These are phyloP conservation scores for Neurospora sp. DNA, from an alignment of 495 filamentous ascomycete species.

Conservation along the genomic window DNA sequence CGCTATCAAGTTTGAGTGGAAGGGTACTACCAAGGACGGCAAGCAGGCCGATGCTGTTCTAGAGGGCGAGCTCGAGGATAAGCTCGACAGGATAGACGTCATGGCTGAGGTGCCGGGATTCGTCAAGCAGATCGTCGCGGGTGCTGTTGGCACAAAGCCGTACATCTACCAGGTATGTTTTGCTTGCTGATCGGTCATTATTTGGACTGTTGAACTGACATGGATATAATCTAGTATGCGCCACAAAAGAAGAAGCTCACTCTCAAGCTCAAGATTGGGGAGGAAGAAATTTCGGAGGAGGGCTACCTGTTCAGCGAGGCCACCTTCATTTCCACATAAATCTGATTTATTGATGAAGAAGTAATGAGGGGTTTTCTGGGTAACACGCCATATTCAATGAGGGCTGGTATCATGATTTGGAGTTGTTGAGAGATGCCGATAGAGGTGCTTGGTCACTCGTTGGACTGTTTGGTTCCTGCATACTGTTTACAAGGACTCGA, in stretches of 20 bases:
- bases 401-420: neutral
- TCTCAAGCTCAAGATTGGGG: constrained; percentile 75
- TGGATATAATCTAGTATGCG: constrained; percentile 42
- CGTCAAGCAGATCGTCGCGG: constrained; percentile 83
- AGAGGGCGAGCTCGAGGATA: constrained; percentile 57
- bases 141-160: constrained; percentile 80
- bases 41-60: constrained; percentile 58
- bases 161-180: constrained; percentile 85
- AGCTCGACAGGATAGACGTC: constrained; percentile 80
- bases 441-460: constrained; percentile 1
- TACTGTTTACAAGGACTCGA: constrained; percentile 2
- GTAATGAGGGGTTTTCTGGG: constrained; percentile 1
- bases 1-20: constrained; percentile 66
- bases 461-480: neutral
- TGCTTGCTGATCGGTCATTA: neutral
- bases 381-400: neutral
- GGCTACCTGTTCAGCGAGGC: constrained; percentile 75
- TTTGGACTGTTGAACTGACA: neutral
- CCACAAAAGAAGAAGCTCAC: constrained; percentile 46
- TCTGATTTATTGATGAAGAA: neutral
- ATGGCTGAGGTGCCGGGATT: constrained; percentile 95
- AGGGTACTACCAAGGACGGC: constrained; percentile 65
- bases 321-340: constrained; percentile 68
- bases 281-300: constrained; percentile 63
- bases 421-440: constrained; percentile 9